These are phyloP conservation scores for Erucastrum elatum DNA, from an alignment of 345 rosid species.

Conservation along the genomic window DNA sequence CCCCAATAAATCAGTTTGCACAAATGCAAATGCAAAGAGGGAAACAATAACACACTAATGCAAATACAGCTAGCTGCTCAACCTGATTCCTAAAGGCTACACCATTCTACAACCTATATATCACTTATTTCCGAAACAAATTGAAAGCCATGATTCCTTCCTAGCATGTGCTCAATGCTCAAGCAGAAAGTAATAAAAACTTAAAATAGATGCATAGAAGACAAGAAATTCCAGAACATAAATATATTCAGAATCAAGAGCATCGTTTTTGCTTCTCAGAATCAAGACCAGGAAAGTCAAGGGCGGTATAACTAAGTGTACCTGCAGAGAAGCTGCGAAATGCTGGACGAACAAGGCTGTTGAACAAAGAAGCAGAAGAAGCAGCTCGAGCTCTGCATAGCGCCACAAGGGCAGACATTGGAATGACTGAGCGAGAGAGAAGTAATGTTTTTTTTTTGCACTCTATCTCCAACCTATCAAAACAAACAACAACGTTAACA, in stretches of 20 bases:
- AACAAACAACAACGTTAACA: neutral
- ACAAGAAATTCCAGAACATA: neutral
- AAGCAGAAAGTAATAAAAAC: neutral
- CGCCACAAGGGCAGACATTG: slow-evolving; percentile 37
- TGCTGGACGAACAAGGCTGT: slow-evolving; percentile 34
- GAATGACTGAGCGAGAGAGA: neutral
- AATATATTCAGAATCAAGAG: neutral
- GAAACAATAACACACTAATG: neutral
- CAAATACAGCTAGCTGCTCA: neutral
- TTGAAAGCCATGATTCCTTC: neutral
- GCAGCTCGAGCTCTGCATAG: slow-evolving; percentile 39
- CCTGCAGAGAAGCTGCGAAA: slow-evolving; percentile 41
- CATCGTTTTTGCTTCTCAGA: neutral
- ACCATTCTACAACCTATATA: neutral
- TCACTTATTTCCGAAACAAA: neutral
- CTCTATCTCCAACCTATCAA: slow-evolving; percentile 19
- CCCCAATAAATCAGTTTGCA: neutral
- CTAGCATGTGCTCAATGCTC: neutral
- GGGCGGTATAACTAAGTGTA: neutral
- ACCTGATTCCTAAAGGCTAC: slow-evolving; percentile 1
- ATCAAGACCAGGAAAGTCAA: neutral
- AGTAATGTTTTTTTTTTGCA: neutral
- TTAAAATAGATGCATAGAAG: neutral
- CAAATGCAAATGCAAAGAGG: neutral
- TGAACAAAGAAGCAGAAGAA: slow-evolving; percentile 26